These are phyloP conservation scores for Glycyrrhiza uralensis DNA, from an alignment of 306 rosid genomes.

Conservation along the genomic window DNA sequence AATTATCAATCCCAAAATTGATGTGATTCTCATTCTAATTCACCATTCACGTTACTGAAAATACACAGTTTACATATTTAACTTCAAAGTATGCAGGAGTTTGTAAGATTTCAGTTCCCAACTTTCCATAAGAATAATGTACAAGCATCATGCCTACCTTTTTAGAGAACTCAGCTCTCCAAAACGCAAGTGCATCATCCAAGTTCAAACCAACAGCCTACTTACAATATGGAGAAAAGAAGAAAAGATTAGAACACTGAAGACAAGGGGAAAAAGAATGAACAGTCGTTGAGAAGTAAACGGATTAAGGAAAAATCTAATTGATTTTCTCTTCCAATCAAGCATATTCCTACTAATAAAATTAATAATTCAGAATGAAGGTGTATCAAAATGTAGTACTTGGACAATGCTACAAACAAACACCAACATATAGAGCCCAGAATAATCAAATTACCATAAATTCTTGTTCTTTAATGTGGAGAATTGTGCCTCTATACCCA, in stretches of 20 bases:
- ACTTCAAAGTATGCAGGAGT: background rate
- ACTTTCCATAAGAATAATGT: background rate
- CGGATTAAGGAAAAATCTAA: background rate
- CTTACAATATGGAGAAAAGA: conserved; percentile 7
- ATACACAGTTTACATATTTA: background rate
- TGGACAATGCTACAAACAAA: background rate
- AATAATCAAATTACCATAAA: background rate
- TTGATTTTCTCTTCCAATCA: background rate
- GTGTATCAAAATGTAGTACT: background rate
- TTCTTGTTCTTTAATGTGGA: background rate
- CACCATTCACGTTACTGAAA: background rate
- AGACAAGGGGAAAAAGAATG: background rate
- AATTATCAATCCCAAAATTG: background rate
- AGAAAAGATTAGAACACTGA: background rate
- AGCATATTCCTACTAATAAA: background rate
- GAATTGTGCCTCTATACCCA: conserved; percentile 4
- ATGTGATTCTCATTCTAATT: background rate
- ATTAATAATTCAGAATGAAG: background rate
- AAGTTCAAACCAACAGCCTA: conserved; percentile 88
- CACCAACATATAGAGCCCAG: background rate
- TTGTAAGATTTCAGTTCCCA: background rate
- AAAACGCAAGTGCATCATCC: conserved; percentile 85
- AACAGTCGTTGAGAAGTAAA: background rate
- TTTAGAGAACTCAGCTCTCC: conserved; percentile 83
- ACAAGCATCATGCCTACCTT: conserved; percentile 44